Evolutionary conservation across 164 flowering plant genomes (phyloP), one percentile per base, ranked within the genome.

Genomic region (Nymphaea thermarum): DNA sequence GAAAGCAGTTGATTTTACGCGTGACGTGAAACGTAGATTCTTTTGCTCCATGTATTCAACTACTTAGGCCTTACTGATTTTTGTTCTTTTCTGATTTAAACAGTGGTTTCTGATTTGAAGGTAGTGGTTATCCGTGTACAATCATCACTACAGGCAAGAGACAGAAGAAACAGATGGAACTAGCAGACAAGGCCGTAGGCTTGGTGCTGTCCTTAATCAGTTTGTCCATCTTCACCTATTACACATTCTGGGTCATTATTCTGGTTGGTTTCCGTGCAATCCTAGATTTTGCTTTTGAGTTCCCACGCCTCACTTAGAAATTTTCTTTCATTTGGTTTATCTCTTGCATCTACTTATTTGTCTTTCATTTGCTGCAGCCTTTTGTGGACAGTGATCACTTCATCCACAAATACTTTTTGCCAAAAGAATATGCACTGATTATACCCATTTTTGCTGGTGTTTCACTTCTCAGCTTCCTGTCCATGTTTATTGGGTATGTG

Each of bases 241-340:
- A 95, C 67, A 90, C 98, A 1, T 86, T 90, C 68, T 95, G 99
- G 99, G 96, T 95, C 66, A 81, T 92, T 78, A 90, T 95, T 67
- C 86, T 95, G 93, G 97, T 92, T 7, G 78, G 94, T 85, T 68
- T 6, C 51, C 17, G 42, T 62, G 10, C 60, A 8, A 55, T 55
- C 12, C 10, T 55, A 8, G 60, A 25, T 25, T 1, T 25, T 25
- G 36, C 36, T 25, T 25, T 25, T 25, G 36, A 25, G 36, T 25
- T 25, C 36, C 36, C 36, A 25, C 36, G 36, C 36, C 36, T 25
- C 36, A 25, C 36, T 25, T 25, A 25, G 36, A 25, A 11, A 17
- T 10, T 17, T 62, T 62, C 36, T 17, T 17, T 17, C 7, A 62
- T 17, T 62, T 17, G 25, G 12, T 12, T 62, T 17, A 10, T 17